A percentile compares a stretch with the other conserved stretches of the same genome.
These are phyloP conservation scores for Phytophthora tubulina DNA, from an alignment of 352 stramenopile species.

Conservation along the genomic window DNA sequence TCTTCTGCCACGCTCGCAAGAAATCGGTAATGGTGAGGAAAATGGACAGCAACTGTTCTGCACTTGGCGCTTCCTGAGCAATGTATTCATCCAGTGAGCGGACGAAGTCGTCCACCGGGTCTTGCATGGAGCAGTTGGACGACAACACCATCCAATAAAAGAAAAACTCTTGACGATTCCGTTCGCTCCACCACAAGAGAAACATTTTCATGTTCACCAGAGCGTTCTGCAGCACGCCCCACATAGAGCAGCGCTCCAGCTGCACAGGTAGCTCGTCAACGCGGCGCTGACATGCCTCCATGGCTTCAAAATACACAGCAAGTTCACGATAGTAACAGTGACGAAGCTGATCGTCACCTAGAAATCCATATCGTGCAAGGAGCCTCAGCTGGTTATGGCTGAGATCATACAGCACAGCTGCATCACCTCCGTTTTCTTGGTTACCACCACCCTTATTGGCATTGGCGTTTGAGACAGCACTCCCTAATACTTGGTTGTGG, in stretches of 20 bases:
- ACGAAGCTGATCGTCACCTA: conserved; percentile 72
- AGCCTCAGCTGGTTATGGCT: conserved; percentile 84
- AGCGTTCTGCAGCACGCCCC: conserved; percentile 66
- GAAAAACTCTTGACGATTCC: conserved; percentile 85
- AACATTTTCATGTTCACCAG: conserved; percentile 92
- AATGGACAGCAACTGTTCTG: conserved; percentile 72
- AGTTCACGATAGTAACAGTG: conserved; percentile 80
- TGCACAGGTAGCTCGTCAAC: conserved; percentile 86
- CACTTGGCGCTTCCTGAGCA: conserved; percentile 62
- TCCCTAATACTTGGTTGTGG: background rate
- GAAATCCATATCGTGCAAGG: conserved; percentile 76
- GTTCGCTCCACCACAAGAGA: conserved; percentile 83
- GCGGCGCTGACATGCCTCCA: conserved; percentile 76
- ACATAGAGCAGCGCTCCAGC: conserved; percentile 76
- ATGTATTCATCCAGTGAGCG: conserved; percentile 82
- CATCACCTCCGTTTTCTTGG: conserved; percentile 29
- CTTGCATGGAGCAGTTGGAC: conserved; percentile 67
- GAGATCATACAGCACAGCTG: conserved; percentile 74
- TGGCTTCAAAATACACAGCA: conserved; percentile 76
- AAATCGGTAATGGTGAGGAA: conserved; percentile 87
- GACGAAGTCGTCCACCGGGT: conserved; percentile 85
- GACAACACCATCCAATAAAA: conserved; percentile 82
- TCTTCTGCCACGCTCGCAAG: conserved; percentile 72
- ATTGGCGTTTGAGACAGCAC: conserved; percentile 6
- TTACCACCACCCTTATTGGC: conserved; percentile 18